Conservation (phyloP, 78 protist genomes). For the Dictyostelium citrinum region DNA sequence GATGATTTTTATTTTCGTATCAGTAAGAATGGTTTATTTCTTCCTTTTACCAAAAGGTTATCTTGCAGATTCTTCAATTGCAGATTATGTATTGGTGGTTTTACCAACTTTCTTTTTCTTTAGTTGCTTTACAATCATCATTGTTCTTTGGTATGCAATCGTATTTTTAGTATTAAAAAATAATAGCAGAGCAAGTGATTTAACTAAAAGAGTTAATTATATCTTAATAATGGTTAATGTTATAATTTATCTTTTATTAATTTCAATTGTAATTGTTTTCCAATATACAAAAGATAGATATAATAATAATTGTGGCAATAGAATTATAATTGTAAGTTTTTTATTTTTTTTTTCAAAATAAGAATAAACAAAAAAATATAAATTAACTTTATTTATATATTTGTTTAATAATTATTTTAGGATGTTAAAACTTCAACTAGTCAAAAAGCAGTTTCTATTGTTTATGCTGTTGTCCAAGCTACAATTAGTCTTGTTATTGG, state of each 20-base stretch:
- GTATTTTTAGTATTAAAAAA: neutral
- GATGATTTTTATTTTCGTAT: conserved; percentile 8
- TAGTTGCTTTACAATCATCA: conserved; percentile 9
- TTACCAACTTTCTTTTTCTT: conserved; percentile 27
- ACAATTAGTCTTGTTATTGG: conserved; percentile 30
- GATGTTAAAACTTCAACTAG: neutral
- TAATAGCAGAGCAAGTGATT: neutral
- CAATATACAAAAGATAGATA: neutral
- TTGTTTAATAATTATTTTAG: neutral
- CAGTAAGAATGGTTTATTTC: conserved; percentile 30
- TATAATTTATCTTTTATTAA: neutral
- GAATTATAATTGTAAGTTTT: neutral
- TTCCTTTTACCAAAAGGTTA: conserved; percentile 40
- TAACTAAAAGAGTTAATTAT: neutral
- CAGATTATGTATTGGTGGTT: conserved; percentile 10
- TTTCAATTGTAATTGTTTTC: conserved; percentile 6
- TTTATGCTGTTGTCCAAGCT: conserved; percentile 51
- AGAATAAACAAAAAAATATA: no score
- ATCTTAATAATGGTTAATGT: neutral
- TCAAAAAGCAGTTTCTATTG: conserved; percentile 30
- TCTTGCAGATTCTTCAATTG: neutral
- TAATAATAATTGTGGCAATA: conserved; percentile 23
- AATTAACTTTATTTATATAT: neutral
- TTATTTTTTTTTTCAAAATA: neutral
- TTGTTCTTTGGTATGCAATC: neutral